Conservation (phyloP, 1,139 yeast genomes). For the Pichia sp. region DNA sequence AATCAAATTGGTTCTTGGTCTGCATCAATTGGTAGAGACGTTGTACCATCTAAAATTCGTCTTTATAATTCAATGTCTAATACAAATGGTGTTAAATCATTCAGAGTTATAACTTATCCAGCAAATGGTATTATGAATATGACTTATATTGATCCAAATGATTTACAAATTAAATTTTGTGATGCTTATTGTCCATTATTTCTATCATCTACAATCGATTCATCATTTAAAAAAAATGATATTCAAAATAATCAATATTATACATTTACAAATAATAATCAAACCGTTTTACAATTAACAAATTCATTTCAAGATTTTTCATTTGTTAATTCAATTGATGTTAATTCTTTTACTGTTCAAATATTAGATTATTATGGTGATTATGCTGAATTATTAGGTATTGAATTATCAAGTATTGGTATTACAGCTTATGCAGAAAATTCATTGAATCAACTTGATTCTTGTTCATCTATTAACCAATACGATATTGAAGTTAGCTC, state of each 20-base stretch:
- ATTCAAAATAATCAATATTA: slow-evolving; percentile 10
- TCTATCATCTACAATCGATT: slow-evolving; percentile 30
- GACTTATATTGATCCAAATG: slow-evolving; percentile 70
- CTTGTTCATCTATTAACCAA: slow-evolving; percentile 30
- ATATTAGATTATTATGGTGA: slow-evolving; percentile 65
- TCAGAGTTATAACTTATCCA: slow-evolving; percentile 73
- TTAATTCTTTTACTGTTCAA: slow-evolving; percentile 58
- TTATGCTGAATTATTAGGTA: slow-evolving; percentile 63
- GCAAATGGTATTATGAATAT: slow-evolving; percentile 87
- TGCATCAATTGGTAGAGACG: slow-evolving; percentile 51
- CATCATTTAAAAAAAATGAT: slow-evolving; percentile 18
- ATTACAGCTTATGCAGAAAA: slow-evolving; percentile 70
- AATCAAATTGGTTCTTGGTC: slow-evolving; percentile 62
- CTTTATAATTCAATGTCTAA: slow-evolving; percentile 54
- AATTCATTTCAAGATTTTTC: slow-evolving; percentile 69
- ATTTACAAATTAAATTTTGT: slow-evolving; percentile 53
- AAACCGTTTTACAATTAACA: slow-evolving; percentile 15
- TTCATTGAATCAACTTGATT: slow-evolving; percentile 60
- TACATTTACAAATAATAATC: slow-evolving; percentile 16
- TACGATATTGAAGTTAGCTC: slow-evolving; percentile 16
- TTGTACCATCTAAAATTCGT: slow-evolving; percentile 69
- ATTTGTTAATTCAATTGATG: slow-evolving; percentile 64
- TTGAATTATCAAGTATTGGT: slow-evolving; percentile 64
- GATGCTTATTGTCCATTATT: slow-evolving; percentile 83
- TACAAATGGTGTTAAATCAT: slow-evolving; percentile 51